A percentile compares a stretch with the other conserved stretches of the same genome.
phyloP scores from a whole-genome alignment of 345 rosid genomes.

The Eucalyptus cloeziana region DNA sequence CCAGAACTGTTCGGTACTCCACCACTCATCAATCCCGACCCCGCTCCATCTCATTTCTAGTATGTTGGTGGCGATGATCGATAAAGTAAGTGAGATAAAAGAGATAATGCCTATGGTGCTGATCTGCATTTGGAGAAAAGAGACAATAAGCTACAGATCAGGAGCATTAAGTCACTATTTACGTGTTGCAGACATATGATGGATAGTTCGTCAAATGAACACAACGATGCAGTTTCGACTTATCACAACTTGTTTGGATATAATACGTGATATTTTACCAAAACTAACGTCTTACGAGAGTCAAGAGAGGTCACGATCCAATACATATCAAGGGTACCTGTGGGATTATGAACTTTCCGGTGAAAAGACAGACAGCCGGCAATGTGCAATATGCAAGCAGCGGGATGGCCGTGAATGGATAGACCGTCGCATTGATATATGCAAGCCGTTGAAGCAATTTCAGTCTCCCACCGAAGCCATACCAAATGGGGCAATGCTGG shows the following conservation, averaged over 20 bases:
- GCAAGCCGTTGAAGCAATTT: constrained; percentile 14
- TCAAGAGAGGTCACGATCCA: not conserved
- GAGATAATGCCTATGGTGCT: constrained; percentile 15
- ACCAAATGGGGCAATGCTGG: constrained; percentile 35
- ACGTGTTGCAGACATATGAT: not conserved
- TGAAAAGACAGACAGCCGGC: constrained; percentile 28
- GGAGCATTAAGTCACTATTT: not conserved
- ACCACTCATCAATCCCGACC: constrained; percentile 31
- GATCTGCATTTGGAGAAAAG: constrained; percentile 11
- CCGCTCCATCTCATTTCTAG: constrained; percentile 41
- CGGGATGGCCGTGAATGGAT: constrained; percentile 28
- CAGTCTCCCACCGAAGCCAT: constrained; percentile 7
- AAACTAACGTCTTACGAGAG: not conserved
- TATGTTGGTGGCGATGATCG: constrained; percentile 26
- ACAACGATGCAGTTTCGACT: not conserved
- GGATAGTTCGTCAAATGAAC: not conserved
- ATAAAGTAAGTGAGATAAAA: constrained; percentile 23
- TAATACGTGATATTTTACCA: not conserved
- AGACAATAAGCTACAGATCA: not conserved
- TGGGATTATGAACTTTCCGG: constrained; percentile 34
- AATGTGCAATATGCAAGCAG: constrained; percentile 23
- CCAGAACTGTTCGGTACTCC: constrained; percentile 43
- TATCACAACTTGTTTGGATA: not conserved
- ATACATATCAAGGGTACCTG: constrained; percentile 6
- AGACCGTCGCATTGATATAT: constrained; percentile 26